Conservation (phyloP, 305 asterid genomes). For the Withania somnifera region DNA sequence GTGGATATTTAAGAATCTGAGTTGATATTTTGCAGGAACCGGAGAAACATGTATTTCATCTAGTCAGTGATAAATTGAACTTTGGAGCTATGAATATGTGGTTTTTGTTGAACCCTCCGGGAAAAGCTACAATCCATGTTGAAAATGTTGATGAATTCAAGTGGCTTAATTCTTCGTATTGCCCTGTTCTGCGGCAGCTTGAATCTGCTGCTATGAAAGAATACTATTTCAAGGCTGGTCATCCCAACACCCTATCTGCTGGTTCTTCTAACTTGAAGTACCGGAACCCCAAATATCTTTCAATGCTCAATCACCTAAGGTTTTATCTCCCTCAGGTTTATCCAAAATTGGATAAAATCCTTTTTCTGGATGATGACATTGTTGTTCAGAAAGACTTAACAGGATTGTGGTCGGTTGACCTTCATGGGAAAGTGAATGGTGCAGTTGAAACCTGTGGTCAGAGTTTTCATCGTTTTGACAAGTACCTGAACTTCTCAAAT, state of each 20-base stretch:
- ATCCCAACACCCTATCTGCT: constrained; percentile 75
- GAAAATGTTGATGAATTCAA: constrained; percentile 91
- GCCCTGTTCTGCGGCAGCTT: constrained; percentile 80
- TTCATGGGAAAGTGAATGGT: constrained; percentile 87
- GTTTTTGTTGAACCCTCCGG: constrained; percentile 96
- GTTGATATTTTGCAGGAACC: constrained; percentile 64
- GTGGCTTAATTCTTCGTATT: constrained; percentile 95
- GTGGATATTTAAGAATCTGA: neutral
- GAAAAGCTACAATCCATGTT: constrained; percentile 92
- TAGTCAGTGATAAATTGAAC: constrained; percentile 91
- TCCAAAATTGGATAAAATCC: constrained; percentile 87
- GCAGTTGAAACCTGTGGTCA: constrained; percentile 98
- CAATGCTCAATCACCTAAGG: constrained; percentile 95
- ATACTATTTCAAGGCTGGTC: constrained; percentile 90
- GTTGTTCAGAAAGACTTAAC: constrained; percentile 97
- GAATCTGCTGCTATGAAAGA: constrained; percentile 97
- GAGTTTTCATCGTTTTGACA: constrained; percentile 93
- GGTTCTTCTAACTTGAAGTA: constrained; percentile 91
- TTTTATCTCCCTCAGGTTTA: constrained; percentile 95
- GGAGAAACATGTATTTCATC: constrained; percentile 90
- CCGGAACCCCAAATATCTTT: constrained; percentile 94
- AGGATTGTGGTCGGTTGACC: constrained; percentile 81
- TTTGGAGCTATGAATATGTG: constrained; percentile 99
- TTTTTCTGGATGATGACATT: constrained; percentile 93
- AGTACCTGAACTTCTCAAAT: constrained; percentile 88